phyloP scores from a whole-genome alignment of 176 grass and related monocot species.

The Bromus sterilis region DNA sequence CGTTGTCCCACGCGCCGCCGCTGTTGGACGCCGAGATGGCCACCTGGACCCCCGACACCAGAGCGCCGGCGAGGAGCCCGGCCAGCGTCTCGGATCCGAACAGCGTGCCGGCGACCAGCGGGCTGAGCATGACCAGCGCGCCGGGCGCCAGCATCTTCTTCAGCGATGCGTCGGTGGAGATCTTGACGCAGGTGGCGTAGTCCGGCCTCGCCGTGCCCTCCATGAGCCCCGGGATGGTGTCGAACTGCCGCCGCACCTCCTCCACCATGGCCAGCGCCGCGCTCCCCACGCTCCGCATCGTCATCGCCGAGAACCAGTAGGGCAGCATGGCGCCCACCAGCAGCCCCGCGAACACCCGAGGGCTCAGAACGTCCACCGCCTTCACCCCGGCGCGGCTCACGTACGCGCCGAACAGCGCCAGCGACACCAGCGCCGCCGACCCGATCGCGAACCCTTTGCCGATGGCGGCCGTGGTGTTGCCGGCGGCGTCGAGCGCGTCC shows the following conservation, averaged over 20 bases:
- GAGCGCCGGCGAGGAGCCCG: constrained; percentile 66
- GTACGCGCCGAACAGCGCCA: constrained; percentile 77
- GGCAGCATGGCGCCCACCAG: constrained; percentile 81
- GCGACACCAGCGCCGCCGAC: constrained; percentile 72
- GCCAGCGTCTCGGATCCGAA: constrained; percentile 72
- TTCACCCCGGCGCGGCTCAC: constrained; percentile 53
- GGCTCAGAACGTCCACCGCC: constrained; percentile 47
- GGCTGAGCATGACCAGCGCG: constrained; percentile 64
- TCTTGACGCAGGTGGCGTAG: constrained; percentile 82
- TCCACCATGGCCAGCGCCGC: constrained; percentile 76
- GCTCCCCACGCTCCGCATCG: constrained; percentile 74
- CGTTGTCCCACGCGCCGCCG: constrained; percentile 91
- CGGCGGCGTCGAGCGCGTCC: constrained; percentile 81
- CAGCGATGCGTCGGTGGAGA: constrained; percentile 80
- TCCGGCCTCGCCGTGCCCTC: constrained; percentile 54
- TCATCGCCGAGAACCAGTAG: constrained; percentile 93
- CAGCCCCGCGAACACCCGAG: constrained; percentile 60
- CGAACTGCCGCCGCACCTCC: constrained; percentile 75
- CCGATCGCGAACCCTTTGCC: constrained; percentile 90
- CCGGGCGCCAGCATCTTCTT: constrained; percentile 73
- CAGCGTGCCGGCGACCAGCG: constrained; percentile 57
- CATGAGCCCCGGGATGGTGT: constrained; percentile 55
- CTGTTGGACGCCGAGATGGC: constrained; percentile 93
- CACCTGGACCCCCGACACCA: constrained; percentile 86
- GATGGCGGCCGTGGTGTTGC: constrained; percentile 80